These are phyloP conservation scores for Sclerotinia subarctica DNA, from an alignment of 2,329 filamentous ascomycete species.

Conservation along the genomic window DNA sequence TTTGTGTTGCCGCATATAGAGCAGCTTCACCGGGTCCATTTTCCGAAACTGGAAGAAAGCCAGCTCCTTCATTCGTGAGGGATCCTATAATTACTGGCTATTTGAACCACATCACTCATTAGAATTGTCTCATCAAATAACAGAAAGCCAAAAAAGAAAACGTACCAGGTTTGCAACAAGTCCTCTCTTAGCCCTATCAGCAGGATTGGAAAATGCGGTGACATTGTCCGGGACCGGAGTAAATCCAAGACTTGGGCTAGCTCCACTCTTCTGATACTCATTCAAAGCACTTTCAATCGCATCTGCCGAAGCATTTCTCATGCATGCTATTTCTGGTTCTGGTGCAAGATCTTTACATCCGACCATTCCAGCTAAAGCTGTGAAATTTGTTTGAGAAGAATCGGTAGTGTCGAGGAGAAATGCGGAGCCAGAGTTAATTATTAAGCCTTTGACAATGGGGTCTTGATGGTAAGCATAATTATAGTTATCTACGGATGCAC, in stretches of 20 bases:
- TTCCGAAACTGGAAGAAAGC: slow-evolving; percentile 26
- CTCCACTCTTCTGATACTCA: slow-evolving; percentile 23
- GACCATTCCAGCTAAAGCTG: slow-evolving; percentile 29
- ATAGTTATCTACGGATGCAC: slow-evolving; percentile 32
- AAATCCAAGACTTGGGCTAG: slow-evolving; percentile 24
- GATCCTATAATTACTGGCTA: slow-evolving; percentile 35
- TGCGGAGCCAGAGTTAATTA: slow-evolving; percentile 28
- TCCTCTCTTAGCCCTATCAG: not conserved
- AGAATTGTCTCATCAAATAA: not conserved
- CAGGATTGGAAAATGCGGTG: not conserved
- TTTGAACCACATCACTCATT: not conserved
- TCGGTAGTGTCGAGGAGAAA: slow-evolving; percentile 22
- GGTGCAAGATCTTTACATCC: slow-evolving; percentile 31
- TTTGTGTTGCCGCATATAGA: slow-evolving; percentile 19
- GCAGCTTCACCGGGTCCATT: slow-evolving; percentile 23
- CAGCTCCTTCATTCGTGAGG: slow-evolving; percentile 34
- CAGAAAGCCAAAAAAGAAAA: not conserved
- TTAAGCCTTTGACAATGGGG: slow-evolving; percentile 31
- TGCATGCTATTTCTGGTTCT: slow-evolving; percentile 33
- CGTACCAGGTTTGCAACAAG: slow-evolving; percentile 26
- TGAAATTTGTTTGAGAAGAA: slow-evolving; percentile 29
- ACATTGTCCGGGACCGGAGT: slow-evolving; percentile 2
- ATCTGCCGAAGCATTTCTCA: slow-evolving; percentile 28
- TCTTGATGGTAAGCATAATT: slow-evolving; percentile 32
- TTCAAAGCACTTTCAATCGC: slow-evolving; percentile 26